phyloP scores from a whole-genome alignment of 495 filamentous ascomycete species.

The Penicillium maclennaniae region DNA sequence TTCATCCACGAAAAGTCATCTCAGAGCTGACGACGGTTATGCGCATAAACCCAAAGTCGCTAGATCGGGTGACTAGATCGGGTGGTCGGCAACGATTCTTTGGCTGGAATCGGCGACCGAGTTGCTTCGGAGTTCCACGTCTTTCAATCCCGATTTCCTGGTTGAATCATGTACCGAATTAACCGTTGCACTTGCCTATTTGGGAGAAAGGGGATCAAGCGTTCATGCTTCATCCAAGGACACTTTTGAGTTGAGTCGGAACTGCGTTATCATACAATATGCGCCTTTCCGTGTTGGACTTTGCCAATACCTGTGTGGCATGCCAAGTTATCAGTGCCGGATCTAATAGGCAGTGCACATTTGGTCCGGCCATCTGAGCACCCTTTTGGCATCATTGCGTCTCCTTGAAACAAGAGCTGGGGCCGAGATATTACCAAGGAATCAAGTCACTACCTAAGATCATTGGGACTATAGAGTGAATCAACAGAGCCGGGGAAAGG shows the following conservation, averaged over 20 bases:
- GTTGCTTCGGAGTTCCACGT: conserved; percentile 1
- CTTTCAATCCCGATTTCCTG: conserved; percentile 6
- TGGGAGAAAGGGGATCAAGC: not conserved
- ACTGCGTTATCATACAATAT: not conserved
- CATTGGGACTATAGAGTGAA: not conserved
- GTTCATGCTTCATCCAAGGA: not conserved
- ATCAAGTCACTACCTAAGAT: not conserved
- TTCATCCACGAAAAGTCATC: not conserved
- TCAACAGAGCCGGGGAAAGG: not conserved
- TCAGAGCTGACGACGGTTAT: not conserved
- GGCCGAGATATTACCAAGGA: not conserved
- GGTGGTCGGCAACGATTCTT: conserved; percentile 4
- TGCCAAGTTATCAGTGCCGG: not conserved
- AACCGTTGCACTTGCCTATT: not conserved
- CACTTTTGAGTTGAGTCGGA: not conserved
- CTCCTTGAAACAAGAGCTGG: not conserved
- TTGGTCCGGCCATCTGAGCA: not conserved
- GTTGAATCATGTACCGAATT: conserved; percentile 4
- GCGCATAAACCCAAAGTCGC: not conserved
- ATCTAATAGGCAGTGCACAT: not conserved
- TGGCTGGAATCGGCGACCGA: conserved; percentile 18
- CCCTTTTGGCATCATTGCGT: not conserved
- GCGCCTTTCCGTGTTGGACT: not conserved
- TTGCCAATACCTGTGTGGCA: not conserved
- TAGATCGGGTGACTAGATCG: not conserved